These are phyloP conservation scores for Leishmania turanica DNA, from an alignment of 208 protist species.

Conservation along the genomic window DNA sequence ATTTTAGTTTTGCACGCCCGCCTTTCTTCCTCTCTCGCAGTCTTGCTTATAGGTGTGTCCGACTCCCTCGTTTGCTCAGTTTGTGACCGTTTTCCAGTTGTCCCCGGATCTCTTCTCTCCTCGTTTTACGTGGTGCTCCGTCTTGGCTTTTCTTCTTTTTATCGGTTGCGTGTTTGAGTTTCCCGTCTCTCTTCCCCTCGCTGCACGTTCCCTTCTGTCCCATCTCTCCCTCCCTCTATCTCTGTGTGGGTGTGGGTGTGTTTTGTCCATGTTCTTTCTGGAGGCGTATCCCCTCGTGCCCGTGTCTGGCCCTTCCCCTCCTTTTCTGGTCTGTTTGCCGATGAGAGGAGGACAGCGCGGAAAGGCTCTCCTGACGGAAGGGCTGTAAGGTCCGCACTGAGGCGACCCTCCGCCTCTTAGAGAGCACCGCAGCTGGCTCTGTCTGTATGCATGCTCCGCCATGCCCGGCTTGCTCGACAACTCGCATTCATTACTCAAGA, in stretches of 20 bases:
- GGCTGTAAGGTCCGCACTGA: not conserved
- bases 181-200: not conserved
- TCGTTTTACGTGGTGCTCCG: not conserved
- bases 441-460: no score
- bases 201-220: not conserved
- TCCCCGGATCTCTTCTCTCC: not conserved
- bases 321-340: not conserved
- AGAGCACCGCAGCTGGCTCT: not conserved
- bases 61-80: not conserved
- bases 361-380: not conserved
- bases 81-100: not conserved
- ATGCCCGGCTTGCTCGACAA: not conserved
- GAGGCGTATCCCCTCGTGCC: not conserved
- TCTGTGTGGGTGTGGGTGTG: not conserved
- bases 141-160: not conserved
- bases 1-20: not conserved
- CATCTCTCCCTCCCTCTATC: not conserved
- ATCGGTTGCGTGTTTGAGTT: not conserved
- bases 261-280: not conserved
- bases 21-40: not conserved
- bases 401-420: not conserved
- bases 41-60: not conserved
- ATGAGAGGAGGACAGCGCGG: not conserved
- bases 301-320: not conserved
- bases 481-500: not conserved